phyloP scores from a whole-genome alignment of 345 rosid genomes.

The sweet orange (Citrus sinensis) region DVS_A1.0 CM039168.1:28502001-28502500 shows the following conservation, averaged over 20 bases:
- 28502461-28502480: neutral
- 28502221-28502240: neutral
- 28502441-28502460: too few relatives aligned
- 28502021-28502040: neutral
- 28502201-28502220: neutral
- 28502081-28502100: conserved; percentile 28
- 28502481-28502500: neutral
- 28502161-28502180: neutral
- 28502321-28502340: too few relatives aligned
- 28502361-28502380: too few relatives aligned
- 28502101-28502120: conserved; percentile 1
- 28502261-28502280: neutral
- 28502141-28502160: conserved; percentile 5
- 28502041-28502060: neutral
- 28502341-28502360: too few relatives aligned
- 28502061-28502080: conserved; percentile 11
- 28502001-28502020: neutral
- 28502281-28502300: neutral
- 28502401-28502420: too few relatives aligned
- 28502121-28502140: neutral
- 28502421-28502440: too few relatives aligned
- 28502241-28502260: conserved; percentile 1
- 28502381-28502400: too few relatives aligned
- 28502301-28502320: neutral
- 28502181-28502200: neutral